A percentile compares a stretch with the other conserved stretches of the same genome.
Evolutionary conservation across 2,329 filamentous ascomycete genomes (phyloP).

Genomic region (Xylaria arbuscula): DNA sequence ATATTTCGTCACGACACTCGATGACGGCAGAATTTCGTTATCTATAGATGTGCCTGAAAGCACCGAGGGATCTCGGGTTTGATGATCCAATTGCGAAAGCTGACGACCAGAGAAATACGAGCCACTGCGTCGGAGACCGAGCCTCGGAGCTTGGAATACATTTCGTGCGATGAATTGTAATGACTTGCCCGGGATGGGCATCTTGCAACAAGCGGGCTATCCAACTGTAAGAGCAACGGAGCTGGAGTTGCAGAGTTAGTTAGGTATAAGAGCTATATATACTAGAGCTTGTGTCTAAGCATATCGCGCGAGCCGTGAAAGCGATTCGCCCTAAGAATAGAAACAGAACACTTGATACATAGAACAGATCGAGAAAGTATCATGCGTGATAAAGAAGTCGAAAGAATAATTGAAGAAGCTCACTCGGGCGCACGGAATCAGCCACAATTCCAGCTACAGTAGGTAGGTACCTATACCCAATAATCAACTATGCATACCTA

Average conservation of each 20-base stretch:
- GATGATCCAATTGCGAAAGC: neutral
- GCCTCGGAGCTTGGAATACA: neutral
- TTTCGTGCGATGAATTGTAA: conserved; percentile 8
- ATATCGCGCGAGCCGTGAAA: neutral
- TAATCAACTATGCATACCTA: neutral
- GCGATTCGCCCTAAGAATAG: neutral
- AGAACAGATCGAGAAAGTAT: too few relatives aligned
- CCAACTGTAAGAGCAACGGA: neutral
- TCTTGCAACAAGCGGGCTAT: neutral
- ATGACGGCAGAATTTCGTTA: neutral
- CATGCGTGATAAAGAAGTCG: too few relatives aligned
- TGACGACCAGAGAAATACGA: neutral
- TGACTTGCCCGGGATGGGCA: conserved; percentile 9
- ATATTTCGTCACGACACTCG: neutral
- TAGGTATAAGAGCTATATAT: neutral
- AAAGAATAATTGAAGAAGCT: too few relatives aligned
- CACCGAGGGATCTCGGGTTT: neutral
- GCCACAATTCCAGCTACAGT: too few relatives aligned
- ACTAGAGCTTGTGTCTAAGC: neutral
- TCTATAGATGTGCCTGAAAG: neutral
- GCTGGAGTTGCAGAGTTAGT: neutral
- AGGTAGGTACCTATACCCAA: too few relatives aligned
- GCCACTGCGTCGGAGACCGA: neutral
- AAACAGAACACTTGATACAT: neutral
- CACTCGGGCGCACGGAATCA: too few relatives aligned